Percentiles rank a stretch among this genome's conserved stretches.
Evolutionary conservation across 345 rosid genomes (phyloP).

Genomic region (Populus tremula): DNA sequence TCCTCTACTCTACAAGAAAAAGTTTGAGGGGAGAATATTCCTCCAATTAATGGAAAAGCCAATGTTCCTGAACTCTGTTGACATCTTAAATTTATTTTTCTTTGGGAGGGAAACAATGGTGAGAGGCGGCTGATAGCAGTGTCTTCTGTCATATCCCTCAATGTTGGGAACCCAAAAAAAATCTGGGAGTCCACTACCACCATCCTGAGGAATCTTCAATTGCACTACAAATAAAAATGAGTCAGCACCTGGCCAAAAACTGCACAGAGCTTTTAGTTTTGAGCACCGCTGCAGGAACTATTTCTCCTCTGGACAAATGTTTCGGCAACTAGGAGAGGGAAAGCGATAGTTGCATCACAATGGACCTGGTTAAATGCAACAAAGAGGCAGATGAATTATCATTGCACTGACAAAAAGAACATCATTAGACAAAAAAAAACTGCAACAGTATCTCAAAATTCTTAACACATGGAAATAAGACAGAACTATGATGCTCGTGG

Average conservation of each 20-base stretch:
- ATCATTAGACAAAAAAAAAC: neutral
- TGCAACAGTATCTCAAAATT: neutral
- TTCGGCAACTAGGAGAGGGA: slow-evolving; percentile 85
- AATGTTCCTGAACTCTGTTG: too few relatives aligned
- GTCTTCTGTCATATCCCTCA: neutral
- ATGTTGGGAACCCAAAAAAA: neutral
- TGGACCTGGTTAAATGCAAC: slow-evolving; percentile 52
- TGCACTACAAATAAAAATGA: neutral
- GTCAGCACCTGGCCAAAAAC: neutral
- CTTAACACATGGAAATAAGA: neutral
- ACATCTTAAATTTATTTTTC: too few relatives aligned
- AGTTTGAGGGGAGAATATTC: too few relatives aligned
- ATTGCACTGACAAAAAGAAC: neutral
- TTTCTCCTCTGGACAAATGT: slow-evolving; percentile 68
- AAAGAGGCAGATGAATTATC: neutral
- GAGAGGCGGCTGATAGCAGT: neutral
- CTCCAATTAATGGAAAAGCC: too few relatives aligned
- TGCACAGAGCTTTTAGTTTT: neutral
- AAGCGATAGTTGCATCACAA: slow-evolving; percentile 96
- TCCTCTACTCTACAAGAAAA: too few relatives aligned
- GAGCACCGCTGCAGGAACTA: neutral
- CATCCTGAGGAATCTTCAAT: neutral
- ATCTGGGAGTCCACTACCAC: neutral
- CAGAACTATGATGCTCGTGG: neutral
- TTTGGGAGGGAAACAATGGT: neutral